A percentile compares a stretch with the other conserved stretches of the same genome.
Conservation (phyloP, 192 early-diverging fungal genomes). For the Spizellomyces punctatus region DNA sequence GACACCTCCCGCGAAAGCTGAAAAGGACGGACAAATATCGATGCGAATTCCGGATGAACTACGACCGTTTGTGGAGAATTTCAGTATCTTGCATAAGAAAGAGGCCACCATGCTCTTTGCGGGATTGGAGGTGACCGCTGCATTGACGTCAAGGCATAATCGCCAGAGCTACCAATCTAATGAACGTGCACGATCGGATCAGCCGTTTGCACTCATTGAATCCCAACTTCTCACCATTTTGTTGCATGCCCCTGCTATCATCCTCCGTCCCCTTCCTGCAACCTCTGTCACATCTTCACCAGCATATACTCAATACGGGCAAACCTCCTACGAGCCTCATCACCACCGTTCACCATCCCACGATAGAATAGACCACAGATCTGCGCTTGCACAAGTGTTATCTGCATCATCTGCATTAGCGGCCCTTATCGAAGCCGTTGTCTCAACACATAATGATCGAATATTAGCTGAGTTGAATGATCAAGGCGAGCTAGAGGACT, state of each 20-base stretch:
- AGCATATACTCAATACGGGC: not conserved
- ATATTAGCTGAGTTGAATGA: constrained; percentile 15
- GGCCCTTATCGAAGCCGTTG: constrained; percentile 27
- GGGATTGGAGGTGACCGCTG: constrained; percentile 5
- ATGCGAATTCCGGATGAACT: constrained; percentile 28
- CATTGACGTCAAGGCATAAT: not conserved
- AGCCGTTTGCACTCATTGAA: constrained; percentile 26
- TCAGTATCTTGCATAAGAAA: constrained; percentile 11
- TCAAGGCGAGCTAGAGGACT: constrained; percentile 16
- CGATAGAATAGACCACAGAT: not conserved
- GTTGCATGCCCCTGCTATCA: constrained; percentile 19
- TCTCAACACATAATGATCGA: constrained; percentile 23
- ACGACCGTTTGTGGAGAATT: constrained; percentile 7
- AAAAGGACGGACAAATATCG: not conserved
- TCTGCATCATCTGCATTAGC: constrained; percentile 27
- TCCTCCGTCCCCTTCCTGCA: constrained; percentile 15
- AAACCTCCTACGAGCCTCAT: too few species aligned
- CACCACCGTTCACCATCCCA: not conserved
- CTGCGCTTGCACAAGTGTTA: constrained; percentile 20
- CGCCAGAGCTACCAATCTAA: not conserved
- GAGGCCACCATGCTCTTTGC: constrained; percentile 24
- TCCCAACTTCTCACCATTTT: constrained; percentile 29
- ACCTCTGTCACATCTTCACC: constrained; percentile 1
- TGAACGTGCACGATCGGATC: not conserved
- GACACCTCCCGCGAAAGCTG: not conserved